Evolutionary conservation across 2,329 filamentous ascomycete species (phyloP).

Genomic region (Camptophora hylomeconis): DNA sequence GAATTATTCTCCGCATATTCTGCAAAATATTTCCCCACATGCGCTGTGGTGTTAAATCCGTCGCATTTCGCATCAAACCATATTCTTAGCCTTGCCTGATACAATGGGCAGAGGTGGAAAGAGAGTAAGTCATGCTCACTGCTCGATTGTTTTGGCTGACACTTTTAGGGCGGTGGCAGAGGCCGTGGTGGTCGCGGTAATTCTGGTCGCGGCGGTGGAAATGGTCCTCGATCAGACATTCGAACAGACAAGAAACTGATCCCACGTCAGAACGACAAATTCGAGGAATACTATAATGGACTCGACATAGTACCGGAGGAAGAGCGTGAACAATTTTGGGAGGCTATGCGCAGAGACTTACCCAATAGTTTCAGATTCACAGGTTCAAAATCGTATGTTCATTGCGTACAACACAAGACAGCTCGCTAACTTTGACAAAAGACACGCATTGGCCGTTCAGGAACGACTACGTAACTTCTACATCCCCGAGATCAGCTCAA

Average conservation of each 20-base stretch:
- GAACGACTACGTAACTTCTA: conserved; percentile 77
- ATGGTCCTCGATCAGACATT: conserved; percentile 20
- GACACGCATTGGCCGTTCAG: conserved; percentile 85
- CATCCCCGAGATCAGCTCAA: conserved; percentile 77
- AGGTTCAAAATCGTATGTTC: conserved; percentile 72
- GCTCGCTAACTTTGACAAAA: no score
- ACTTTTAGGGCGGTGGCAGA: conserved; percentile 16
- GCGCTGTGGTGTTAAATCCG: no score
- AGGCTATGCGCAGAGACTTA: conserved; percentile 65
- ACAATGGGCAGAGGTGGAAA: conserved; percentile 21
- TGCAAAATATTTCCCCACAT: no score
- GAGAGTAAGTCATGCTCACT: conserved; percentile 15
- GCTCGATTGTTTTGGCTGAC: conserved; percentile 1
- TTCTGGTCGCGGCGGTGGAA: conserved; percentile 27
- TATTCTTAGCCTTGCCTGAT: no score
- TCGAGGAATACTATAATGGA: conserved; percentile 76
- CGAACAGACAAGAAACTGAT: conserved; percentile 46
- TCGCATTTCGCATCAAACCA: no score
- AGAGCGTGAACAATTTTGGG: conserved; percentile 75
- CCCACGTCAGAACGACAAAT: conserved; percentile 66
- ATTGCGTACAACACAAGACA: no score
- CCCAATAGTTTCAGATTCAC: conserved; percentile 98
- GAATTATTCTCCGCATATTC: no score
- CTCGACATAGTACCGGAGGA: conserved; percentile 62
- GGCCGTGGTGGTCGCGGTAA: conserved; percentile 25